Evolutionary conservation across 208 protist genomes (phyloP), one percentile per base, ranked within the genome.

Genomic region (Naegleria lovaniensis): DNA sequence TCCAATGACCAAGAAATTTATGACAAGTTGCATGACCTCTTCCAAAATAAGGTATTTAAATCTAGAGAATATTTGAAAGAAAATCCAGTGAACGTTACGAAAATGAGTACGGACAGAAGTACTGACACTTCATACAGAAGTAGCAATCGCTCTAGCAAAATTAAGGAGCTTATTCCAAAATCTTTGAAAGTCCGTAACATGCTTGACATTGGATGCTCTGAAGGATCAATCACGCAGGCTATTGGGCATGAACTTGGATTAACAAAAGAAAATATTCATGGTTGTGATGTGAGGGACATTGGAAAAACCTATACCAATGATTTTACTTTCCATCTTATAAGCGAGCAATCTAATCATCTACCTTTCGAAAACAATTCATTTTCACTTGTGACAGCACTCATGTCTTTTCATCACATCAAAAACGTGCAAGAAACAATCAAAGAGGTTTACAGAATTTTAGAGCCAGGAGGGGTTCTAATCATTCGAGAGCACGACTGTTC

Each of bases 401-500:
- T 90, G 87, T 43, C 43, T 25, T 29, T 90, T 38, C 87, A 90
- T 83, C 87, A 90, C 11, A 83, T 90, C 7, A 19, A 43, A 16
- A 90, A 90, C 52, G 38, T 58, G 4, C 16, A 58, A 5, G 40
- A 90, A 43, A 84, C 87, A 3, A 51, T 90, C 15, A 79, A 51
- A 29, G 87, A 90, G 25, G 52, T 90, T 19, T 51, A 51, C 38
- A 41, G 41, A 41, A 52, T 90, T 83, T 51, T 90, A 6, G 36
- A 59, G 58, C 39, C 39, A 33, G 22, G 22, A 33, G 88, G 88
- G 33, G 11, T 59, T 25, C 48, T 90, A 5, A 85, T 90, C 48
- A 36, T 90, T 84, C 11, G 88, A 83, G 88, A 90, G 51, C 88
- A 90, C 41, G 88, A 90, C 52, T 48, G 39, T 29, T 29, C 33